These are phyloP conservation scores for Entonaema liquescens DNA, from an alignment of 495 filamentous ascomycete genomes.

Conservation along the genomic window DNA sequence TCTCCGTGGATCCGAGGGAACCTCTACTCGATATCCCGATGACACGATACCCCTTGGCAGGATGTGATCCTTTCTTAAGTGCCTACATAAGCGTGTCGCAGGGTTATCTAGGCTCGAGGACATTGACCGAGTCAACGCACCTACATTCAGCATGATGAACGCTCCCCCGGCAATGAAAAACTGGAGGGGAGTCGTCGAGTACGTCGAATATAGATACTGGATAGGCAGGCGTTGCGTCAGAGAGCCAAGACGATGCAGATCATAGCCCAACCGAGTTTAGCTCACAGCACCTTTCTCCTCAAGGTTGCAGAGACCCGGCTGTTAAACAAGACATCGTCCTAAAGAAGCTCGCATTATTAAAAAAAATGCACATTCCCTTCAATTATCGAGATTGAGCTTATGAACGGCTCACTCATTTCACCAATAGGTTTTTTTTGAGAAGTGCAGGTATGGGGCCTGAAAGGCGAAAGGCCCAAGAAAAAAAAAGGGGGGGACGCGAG, in stretches of 20 bases:
- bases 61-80: conserved; percentile 25
- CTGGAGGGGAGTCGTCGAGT: conserved; percentile 22
- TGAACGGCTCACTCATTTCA: conserved; percentile 1
- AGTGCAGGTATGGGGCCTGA: background rate
- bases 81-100: conserved; percentile 5
- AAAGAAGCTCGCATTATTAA: conserved; percentile 18
- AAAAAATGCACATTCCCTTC: conserved; percentile 27
- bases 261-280: conserved; percentile 26
- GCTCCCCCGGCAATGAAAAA: conserved; percentile 27
- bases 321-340: conserved; percentile 36
- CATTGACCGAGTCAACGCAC: conserved; percentile 26
- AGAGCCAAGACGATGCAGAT: conserved; percentile 30
- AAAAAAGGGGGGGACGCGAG: background rate
- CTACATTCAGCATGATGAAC: conserved; percentile 8
- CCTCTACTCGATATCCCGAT: conserved; percentile 28
- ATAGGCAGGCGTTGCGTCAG: conserved; percentile 41
- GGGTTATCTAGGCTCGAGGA: conserved; percentile 3
- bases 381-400: conserved; percentile 10
- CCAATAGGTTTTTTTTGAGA: conserved; percentile 7
- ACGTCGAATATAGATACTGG: conserved; percentile 24
- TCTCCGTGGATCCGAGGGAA: conserved; percentile 27
- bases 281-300: conserved; percentile 27
- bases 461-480: background rate
- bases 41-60: conserved; percentile 12
- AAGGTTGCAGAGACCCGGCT: conserved; percentile 37